Base-by-base conservation (phyloP, 352 stramenopile genomes). In the Pythium periplocum region DNA sequence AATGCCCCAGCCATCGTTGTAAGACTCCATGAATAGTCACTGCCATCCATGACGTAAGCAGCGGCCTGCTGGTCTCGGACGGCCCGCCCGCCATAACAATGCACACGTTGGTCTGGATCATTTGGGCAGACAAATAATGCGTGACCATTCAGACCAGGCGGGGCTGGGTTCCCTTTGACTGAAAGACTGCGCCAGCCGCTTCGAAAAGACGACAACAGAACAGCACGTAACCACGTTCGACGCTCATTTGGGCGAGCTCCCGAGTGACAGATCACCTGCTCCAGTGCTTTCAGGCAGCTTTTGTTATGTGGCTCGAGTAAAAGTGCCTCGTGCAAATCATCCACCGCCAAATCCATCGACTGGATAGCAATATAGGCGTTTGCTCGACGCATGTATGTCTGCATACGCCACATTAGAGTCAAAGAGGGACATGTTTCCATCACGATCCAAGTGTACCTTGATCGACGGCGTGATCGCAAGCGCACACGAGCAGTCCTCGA, bases 121-220 rank as follows among this genome's bases (percentile, higher is more conserved):
- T 46, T 3, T 31, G 51, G 12, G 62, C 55, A 31, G 26, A 58
- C 68, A 40, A 86, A 86, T n/a, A 90, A 56, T 1, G 62, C 68
- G 33, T 90, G 79, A 4, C 79, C 79, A 42, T 87, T 90, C 5
- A 87, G 54, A 40, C 65, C 76, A 38, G 75, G 64, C 34, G 79
- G 79, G n/a, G 73, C 72, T 31, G 79, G 79, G 32, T 90, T 90
- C 2, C 79, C 79, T 59, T 73, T 72, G 4, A 90, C 73, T 12
- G 64, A 42, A 31, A 68, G 54, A 1, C 55, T 39, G 8, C 49
- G 52, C 79, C 79, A 90, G 4, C 79, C 79, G n/a, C 66, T 45
- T 41, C 66, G 62, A 38, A 72, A 61, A 10, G 69, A 66, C 2
- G 70, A 30, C 12, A 78, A 51, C 6, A 76, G 45, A 5, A 53